A percentile compares a stretch with the other conserved stretches of the same genome.
phyloP scores from a whole-genome alignment of 225 moss, liverwort and hornwort genomes.

The Polytrichum formosum region DNA sequence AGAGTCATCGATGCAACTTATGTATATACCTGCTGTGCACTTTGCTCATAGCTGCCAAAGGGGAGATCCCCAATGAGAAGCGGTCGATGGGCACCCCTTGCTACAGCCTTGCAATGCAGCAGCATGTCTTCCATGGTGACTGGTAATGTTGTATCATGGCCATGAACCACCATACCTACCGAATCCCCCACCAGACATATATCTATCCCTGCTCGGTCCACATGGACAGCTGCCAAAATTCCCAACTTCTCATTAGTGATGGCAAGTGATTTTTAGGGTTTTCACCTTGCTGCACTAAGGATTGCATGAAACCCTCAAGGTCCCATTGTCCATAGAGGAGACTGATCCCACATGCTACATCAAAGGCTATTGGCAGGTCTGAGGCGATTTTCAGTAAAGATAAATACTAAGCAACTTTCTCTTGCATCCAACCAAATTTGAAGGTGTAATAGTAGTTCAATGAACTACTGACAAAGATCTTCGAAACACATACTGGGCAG shows the following conservation, averaged over 20 bases:
- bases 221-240: conserved; percentile 63
- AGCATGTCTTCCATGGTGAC: conserved; percentile 93
- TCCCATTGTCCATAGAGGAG: too few relatives aligned
- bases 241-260: neutral
- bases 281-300: too few relatives aligned
- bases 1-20: neutral
- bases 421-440: too few relatives aligned
- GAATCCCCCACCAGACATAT: conserved; percentile 88
- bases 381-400: too few relatives aligned
- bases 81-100: conserved; percentile 80
- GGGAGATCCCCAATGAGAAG: conserved; percentile 90
- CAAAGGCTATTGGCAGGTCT: too few relatives aligned
- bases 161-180: conserved; percentile 98
- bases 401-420: too few relatives aligned
- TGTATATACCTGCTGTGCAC: conserved; percentile 72
- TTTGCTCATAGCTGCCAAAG: conserved; percentile 96
- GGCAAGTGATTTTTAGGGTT: neutral
- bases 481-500: too few relatives aligned
- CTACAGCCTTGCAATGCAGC: conserved; percentile 83
- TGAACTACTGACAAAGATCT: too few relatives aligned
- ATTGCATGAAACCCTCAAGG: too few relatives aligned
- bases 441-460: too few relatives aligned
- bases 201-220: conserved; percentile 91
- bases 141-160: conserved; percentile 93
- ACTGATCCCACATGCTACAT: too few relatives aligned